Percentiles rank a stretch among this genome's conserved stretches.
phyloP scores from a whole-genome alignment of 805 yeast genomes.

The Maudiozyma turicensis region DNA sequence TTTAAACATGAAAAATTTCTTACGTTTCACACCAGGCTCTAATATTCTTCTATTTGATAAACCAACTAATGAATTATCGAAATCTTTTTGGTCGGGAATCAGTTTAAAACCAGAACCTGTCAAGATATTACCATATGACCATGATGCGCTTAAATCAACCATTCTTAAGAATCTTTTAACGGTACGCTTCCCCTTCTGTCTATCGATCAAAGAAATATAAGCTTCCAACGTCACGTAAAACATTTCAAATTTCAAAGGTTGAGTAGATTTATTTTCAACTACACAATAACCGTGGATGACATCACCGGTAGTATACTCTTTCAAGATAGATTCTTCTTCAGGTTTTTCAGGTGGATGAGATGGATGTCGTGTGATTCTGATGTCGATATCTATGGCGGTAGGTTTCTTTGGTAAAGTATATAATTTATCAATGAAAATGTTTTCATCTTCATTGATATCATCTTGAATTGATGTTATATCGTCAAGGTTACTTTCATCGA shows the following conservation, averaged over 20 bases:
- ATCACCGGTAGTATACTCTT: slow-evolving; percentile 49
- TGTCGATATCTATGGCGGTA: slow-evolving; percentile 16
- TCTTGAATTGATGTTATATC: slow-evolving; percentile 6
- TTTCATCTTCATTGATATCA: slow-evolving; percentile 9
- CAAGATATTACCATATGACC: slow-evolving; percentile 35
- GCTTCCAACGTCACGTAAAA: slow-evolving; percentile 51
- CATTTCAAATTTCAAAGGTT: slow-evolving; percentile 47
- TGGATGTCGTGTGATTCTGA: slow-evolving; percentile 14
- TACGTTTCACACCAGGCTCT: slow-evolving; percentile 38
- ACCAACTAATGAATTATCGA: slow-evolving; percentile 28
- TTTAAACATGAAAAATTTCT: slow-evolving; percentile 48
- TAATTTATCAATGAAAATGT: slow-evolving; percentile 16
- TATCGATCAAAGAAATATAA: slow-evolving; percentile 22
- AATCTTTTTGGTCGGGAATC: slow-evolving; percentile 14
- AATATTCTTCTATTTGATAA: slow-evolving; percentile 38
- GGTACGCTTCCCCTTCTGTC: slow-evolving; percentile 10
- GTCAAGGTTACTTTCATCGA: slow-evolving; percentile 1
- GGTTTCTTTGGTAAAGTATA: slow-evolving; percentile 16
- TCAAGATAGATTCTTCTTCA: slow-evolving; percentile 27
- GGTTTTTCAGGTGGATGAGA: slow-evolving; percentile 14
- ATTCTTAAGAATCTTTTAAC: slow-evolving; percentile 35
- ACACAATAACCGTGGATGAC: slow-evolving; percentile 40
- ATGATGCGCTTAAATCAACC: slow-evolving; percentile 45
- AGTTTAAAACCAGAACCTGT: slow-evolving; percentile 38
- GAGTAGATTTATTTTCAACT: slow-evolving; percentile 33